These are phyloP conservation scores for Zygotorulaspora chibaensis DNA, from an alignment of 805 yeast species.

Conservation along the genomic window DNA sequence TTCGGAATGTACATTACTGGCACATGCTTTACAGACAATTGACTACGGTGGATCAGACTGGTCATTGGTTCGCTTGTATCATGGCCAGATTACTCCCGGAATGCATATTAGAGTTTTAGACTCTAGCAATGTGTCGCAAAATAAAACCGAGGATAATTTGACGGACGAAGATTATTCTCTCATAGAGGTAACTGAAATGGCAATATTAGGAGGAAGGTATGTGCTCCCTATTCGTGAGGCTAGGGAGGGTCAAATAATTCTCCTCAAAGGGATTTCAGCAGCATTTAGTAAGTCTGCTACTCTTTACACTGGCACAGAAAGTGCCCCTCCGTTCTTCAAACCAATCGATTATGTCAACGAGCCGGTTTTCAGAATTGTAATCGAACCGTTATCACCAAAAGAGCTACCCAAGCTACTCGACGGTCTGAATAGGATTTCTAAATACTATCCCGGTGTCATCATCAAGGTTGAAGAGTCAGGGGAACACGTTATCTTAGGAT, in stretches of 20 bases:
- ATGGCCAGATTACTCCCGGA: conserved; percentile 54
- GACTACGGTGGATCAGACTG: conserved; percentile 52
- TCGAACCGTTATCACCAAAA: conserved; percentile 76
- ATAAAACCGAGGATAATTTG: conserved; percentile 29
- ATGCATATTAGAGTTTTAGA: conserved; percentile 52
- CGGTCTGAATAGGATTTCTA: conserved; percentile 60
- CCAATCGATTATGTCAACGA: conserved; percentile 42
- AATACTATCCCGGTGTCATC: conserved; percentile 60
- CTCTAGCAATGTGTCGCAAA: conserved; percentile 22
- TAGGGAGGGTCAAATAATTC: conserved; percentile 61
- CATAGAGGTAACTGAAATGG: conserved; percentile 42
- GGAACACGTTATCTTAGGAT: conserved; percentile 72
- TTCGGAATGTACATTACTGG: conserved; percentile 28
- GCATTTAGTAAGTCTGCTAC: conserved; percentile 60
- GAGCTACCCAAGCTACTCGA: conserved; percentile 69
- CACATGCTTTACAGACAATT: conserved; percentile 54
- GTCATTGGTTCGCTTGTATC: conserved; percentile 54
- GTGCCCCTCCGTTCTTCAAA: conserved; percentile 21
- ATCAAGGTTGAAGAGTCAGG: conserved; percentile 86
- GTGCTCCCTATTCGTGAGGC: conserved; percentile 50
- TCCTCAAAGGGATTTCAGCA: conserved; percentile 60
- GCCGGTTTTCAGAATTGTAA: conserved; percentile 73
- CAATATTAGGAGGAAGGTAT: conserved; percentile 68
- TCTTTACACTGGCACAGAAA: conserved; percentile 35
- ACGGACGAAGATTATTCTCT: conserved; percentile 33